Evolutionary conservation across 345 rosid species (phyloP), one percentile per base, ranked within the genome.

Genomic region (Litchi chinensis): DNA sequence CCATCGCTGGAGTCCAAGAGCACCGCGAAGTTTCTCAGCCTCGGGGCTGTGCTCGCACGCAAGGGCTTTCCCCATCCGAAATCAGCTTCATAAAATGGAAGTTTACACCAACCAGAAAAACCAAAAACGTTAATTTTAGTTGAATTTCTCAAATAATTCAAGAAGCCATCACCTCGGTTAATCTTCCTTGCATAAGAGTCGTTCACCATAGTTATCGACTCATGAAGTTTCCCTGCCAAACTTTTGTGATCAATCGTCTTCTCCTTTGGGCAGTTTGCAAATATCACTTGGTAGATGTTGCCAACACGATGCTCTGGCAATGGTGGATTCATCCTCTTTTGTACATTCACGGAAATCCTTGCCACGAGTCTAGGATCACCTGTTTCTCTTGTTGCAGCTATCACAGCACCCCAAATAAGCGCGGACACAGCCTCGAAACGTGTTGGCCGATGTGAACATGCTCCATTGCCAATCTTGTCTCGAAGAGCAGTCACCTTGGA

Each of bases 61-160:
- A 65, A 21, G 1, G 84, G 87, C 39, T 60, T 86, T 66, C 82
- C 83, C 86, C 84, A 80, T 40, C 87, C 83, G 39, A 82, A 82
- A 76, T 83, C 85, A 26, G 77, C 70, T 4, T 82, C 82, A 4
- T 79, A 74, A 15, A 82, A 76, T 43, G 79, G 85, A 37, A 82
- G 79, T 24, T 65, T 74, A 26, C 85, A 82, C 72, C 80, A 80
- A 59, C 83, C 83, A 2, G 48, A 71, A 21, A 79, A 71, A 40
- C 78, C 62, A 44, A 68, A 70, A 40, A 52, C 43, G 28, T 39
- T 57, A 37, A 52, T 6, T 8, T 40, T 65, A 3, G 69, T 40
- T 3, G n/a, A 32, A 77, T 16, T 54, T 60, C 5, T 24, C 37
- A 80, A 0, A 2, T 82, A 40, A 1, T 68, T n/a, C 24, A 76